phyloP scores from a whole-genome alignment of 805 yeast genomes.

The Lachancea lanzarotensis region DNA sequence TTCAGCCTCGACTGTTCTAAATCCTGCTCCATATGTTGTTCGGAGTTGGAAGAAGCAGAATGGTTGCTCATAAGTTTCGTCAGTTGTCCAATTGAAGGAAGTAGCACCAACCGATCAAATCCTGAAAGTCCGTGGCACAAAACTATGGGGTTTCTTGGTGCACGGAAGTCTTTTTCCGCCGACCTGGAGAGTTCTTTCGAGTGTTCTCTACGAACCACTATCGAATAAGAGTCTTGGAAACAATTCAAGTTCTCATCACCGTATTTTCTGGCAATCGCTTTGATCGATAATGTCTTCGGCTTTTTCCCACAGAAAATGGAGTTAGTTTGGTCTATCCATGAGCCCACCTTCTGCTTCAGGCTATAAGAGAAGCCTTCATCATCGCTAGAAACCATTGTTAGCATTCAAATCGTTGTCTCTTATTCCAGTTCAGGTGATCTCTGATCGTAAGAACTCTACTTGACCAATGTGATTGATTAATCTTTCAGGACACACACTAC shows the following conservation, averaged over 20 bases:
- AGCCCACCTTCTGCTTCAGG: not conserved
- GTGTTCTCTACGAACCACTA: not conserved
- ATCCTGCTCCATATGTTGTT: conserved; percentile 16
- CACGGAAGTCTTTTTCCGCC: conserved; percentile 35
- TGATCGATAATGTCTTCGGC: not conserved
- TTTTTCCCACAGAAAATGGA: not conserved
- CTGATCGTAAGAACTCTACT: no score
- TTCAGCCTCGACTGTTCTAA: conserved; percentile 16
- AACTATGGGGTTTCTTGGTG: conserved; percentile 69
- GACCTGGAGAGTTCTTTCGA: not conserved
- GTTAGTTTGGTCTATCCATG: not conserved
- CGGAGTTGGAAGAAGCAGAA: conserved; percentile 16
- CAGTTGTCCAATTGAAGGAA: conserved; percentile 37
- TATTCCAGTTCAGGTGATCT: no score
- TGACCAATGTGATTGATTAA: no score
- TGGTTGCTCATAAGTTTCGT: conserved; percentile 19
- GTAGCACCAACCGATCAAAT: conserved; percentile 49
- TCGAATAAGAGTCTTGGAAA: not conserved
- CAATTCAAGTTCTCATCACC: not conserved
- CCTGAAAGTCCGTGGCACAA: conserved; percentile 87
- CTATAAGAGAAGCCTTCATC: no score
- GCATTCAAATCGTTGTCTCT: no score
- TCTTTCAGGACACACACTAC: no score
- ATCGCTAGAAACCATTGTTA: no score
- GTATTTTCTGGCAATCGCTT: not conserved